Percentiles rank a stretch among this genome's conserved stretches.
phyloP scores from a whole-genome alignment of 495 filamentous ascomycete genomes.

The Pseudoneurospora amorphoporcata region DNA sequence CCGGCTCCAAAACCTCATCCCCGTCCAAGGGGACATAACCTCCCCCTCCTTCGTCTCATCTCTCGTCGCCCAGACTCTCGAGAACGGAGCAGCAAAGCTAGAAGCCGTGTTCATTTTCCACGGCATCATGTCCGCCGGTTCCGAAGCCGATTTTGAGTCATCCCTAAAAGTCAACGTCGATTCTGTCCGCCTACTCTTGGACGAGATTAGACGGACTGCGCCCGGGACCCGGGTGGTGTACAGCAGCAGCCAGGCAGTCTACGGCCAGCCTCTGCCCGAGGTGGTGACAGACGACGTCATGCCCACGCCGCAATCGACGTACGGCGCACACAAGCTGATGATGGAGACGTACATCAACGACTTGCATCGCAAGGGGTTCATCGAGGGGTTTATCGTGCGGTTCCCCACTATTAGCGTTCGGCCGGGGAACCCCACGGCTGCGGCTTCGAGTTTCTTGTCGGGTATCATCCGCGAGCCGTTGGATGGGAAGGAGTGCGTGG shows the following conservation, averaged over 20 bases:
- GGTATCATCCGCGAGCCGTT: conserved; percentile 51
- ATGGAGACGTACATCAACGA: conserved; percentile 67
- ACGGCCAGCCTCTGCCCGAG: conserved; percentile 26
- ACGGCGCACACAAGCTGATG: conserved; percentile 73
- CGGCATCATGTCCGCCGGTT: conserved; percentile 74
- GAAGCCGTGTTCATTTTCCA: conserved; percentile 68
- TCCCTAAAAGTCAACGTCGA: conserved; percentile 67
- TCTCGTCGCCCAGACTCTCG: conserved; percentile 3
- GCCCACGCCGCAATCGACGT: conserved; percentile 59
- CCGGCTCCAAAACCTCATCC: conserved; percentile 5
- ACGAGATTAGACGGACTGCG: conserved; percentile 43
- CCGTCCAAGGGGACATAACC: conserved; percentile 54
- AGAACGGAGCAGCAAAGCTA: conserved; percentile 28
- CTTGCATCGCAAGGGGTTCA: conserved; percentile 56
- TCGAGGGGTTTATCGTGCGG: conserved; percentile 57
- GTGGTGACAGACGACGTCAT: conserved; percentile 34
- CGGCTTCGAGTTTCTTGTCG: conserved; percentile 62
- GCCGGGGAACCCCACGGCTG: conserved; percentile 63
- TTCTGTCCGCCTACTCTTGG: conserved; percentile 53
- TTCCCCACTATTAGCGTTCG: conserved; percentile 69
- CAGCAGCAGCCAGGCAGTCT: conserved; percentile 28
- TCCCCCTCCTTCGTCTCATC: conserved; percentile 38
- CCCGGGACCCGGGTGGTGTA: conserved; percentile 58
- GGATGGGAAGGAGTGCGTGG: conserved; percentile 51
- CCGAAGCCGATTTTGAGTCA: conserved; percentile 65